phyloP scores from a whole-genome alignment of 106 monocot species.

The Amphibolis antarctica region DNA sequence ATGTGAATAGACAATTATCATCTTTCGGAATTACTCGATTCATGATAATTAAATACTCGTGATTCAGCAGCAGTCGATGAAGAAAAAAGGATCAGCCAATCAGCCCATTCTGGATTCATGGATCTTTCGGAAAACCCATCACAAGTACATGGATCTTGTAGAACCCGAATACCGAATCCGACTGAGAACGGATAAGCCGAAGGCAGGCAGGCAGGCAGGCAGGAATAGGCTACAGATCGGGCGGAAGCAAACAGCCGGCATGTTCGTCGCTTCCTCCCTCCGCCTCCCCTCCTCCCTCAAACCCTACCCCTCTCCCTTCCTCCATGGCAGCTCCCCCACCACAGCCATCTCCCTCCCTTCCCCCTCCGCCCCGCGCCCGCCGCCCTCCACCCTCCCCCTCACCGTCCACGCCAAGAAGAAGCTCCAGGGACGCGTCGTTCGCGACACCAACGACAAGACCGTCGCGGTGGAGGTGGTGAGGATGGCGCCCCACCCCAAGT shows the following conservation, averaged over 20 bases:
- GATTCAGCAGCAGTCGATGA: too few relatives aligned
- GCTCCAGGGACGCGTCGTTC: slow-evolving; percentile 67
- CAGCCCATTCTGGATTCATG: too few relatives aligned
- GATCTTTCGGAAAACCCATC: too few relatives aligned
- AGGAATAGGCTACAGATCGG: background rate
- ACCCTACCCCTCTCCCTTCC: slow-evolving; percentile 31
- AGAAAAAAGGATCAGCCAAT: too few relatives aligned
- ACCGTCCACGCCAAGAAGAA: slow-evolving; percentile 52
- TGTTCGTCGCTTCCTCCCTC: slow-evolving; percentile 25
- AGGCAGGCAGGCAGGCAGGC: too few relatives aligned
- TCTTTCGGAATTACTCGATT: too few relatives aligned
- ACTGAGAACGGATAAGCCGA: too few relatives aligned
- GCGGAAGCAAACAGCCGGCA: background rate
- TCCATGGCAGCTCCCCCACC: slow-evolving; percentile 25
- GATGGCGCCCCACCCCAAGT: slow-evolving; percentile 74
- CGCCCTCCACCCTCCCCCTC: slow-evolving; percentile 16
- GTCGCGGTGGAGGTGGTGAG: slow-evolving; percentile 77
- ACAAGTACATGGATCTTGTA: too few relatives aligned
- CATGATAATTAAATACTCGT: too few relatives aligned
- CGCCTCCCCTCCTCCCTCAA: slow-evolving; percentile 16
- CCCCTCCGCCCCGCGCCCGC: background rate
- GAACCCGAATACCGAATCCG: too few relatives aligned
- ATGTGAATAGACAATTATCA: too few relatives aligned
- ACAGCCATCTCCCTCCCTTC: background rate
- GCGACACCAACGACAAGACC: slow-evolving; percentile 68